Evolutionary conservation across 495 filamentous ascomycete genomes (phyloP), one percentile per base, ranked within the genome.

Genomic region (Hyaloscypha hepaticicola): DNA sequence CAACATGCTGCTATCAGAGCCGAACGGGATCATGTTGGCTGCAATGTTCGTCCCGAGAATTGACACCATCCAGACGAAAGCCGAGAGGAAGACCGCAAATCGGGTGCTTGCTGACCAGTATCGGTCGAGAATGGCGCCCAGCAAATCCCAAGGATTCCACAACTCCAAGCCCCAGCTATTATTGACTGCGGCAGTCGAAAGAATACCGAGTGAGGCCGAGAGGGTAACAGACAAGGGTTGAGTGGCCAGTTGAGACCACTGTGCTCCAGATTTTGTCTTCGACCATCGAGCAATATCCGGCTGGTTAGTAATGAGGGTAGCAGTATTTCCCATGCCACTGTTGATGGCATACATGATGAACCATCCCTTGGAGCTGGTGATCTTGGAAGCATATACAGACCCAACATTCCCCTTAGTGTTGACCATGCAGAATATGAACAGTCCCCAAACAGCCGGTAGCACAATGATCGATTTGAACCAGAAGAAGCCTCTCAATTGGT

Each of bases 301-400:
- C 64, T 80, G 75, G 59, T 78, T 79, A 4, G 75, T 78, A 64
- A 80, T 78, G 9, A 80, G 59, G 1, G 72, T 77, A 19, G 77
- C 75, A 0, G 75, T 77, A 59, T 78, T 78, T 16, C 78, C 78
- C 70, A 80, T 74, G 22, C 75, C 75, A 59, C 69, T 74, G 61
- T 78, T 79, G 38, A 79, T 79, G 24, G 68, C 74, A 55, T 73
- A 72, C 55, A 80, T 69, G 59, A 79, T 75, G 58, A 78, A 73
- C 76, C 77, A 78, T 11, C 66, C 63, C 28, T 70, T 75, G 29
- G 65, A 59, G 22, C 63, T 65, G 11, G 66, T 70, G 48, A 68
- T 63, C 25, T 58, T 65, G 5, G 67, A 65, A 0, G 65, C 6
- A 56, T 73, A 73, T 16, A 77, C 62, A 29, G 62, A 66, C 0